Conservation (phyloP, 192 early-diverging fungal species). For the Umbelopsis sp. region DNA sequence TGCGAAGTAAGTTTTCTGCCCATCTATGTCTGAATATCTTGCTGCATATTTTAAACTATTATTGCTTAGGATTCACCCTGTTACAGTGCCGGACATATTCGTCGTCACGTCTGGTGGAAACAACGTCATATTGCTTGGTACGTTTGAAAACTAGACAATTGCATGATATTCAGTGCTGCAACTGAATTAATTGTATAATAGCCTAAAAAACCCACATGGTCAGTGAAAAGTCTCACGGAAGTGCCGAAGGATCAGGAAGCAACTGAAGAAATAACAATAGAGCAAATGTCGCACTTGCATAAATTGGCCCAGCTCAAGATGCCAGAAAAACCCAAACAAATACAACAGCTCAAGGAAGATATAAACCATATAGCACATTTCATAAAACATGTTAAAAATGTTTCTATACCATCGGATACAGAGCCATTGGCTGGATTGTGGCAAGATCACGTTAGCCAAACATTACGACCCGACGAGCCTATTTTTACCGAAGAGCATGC, state of each 20-base stretch:
- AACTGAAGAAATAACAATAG: constrained; percentile 21
- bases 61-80: too few species aligned
- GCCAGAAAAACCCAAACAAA: neutral
- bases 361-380: constrained; percentile 37
- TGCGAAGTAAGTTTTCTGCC: too few species aligned
- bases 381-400: constrained; percentile 29
- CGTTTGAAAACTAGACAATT: too few species aligned
- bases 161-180: neutral
- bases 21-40: too few species aligned
- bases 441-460: constrained; percentile 23
- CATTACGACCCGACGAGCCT: constrained; percentile 12
- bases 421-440: constrained; percentile 36
- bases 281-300: constrained; percentile 29
- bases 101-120: too few species aligned
- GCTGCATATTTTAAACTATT: too few species aligned
- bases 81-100: too few species aligned
- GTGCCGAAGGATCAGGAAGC: too few species aligned
- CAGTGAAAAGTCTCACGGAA: constrained; percentile 31
- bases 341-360: constrained; percentile 28
- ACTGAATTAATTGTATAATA: neutral
- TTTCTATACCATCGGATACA: constrained; percentile 20
- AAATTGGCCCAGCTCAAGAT: constrained; percentile 24
- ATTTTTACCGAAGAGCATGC: constrained; percentile 12
- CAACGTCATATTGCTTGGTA: too few species aligned
- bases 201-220: constrained; percentile 37